Conservation (phyloP, 305 asterid species). For the Solanum hybrid region DNA sequence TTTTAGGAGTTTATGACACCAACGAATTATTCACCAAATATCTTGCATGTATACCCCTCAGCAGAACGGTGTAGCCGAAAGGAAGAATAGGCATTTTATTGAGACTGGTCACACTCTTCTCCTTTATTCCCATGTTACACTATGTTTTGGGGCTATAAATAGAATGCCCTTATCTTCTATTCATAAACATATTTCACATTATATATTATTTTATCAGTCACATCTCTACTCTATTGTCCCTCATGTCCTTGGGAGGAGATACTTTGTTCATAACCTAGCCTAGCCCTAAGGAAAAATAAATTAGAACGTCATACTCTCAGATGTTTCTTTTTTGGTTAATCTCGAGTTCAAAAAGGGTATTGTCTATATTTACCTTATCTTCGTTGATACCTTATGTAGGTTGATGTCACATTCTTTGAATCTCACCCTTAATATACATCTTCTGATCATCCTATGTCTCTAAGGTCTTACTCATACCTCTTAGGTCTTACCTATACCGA, state of each 20-base stretch:
- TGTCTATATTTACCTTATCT: background rate
- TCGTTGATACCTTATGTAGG: background rate
- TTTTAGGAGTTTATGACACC: background rate
- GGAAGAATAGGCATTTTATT: background rate
- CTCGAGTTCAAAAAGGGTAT: background rate
- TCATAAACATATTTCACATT: background rate
- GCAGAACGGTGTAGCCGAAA: background rate
- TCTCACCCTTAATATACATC: background rate
- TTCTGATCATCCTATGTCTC: background rate
- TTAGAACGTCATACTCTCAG: background rate
- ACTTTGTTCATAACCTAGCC: background rate
- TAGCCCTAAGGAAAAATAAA: background rate
- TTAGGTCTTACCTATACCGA: background rate
- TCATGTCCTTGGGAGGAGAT: background rate
- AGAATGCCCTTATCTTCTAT: background rate
- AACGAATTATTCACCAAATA: background rate
- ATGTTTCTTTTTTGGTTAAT: background rate
- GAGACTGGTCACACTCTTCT: background rate
- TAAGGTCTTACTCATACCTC: background rate
- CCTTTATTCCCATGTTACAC: background rate
- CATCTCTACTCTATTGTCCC: background rate
- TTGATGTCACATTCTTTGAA: background rate
- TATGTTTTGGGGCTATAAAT: background rate
- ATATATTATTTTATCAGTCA: background rate
- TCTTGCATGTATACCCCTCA: background rate